These are phyloP conservation scores for Pisolithus albus DNA, from an alignment of 768 basidiomycete genomes.

Conservation along the genomic window DNA sequence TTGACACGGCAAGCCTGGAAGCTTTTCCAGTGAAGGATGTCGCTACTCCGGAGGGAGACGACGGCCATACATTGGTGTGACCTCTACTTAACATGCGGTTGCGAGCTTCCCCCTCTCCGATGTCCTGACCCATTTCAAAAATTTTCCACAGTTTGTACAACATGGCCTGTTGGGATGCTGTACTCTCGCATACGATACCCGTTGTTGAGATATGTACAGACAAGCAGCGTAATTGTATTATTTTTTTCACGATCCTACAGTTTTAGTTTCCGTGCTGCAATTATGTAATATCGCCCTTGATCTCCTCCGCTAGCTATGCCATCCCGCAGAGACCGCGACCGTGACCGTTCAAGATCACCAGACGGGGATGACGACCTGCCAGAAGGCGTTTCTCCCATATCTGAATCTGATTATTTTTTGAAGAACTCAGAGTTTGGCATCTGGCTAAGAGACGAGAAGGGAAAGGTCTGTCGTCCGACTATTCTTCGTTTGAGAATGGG, in stretches of 20 bases:
- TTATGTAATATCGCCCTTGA: background rate
- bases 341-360: background rate
- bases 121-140: too few relatives aligned
- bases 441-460: slow-evolving; percentile 76
- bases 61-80: too few relatives aligned
- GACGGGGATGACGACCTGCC: slow-evolving; percentile 44
- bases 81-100: too few relatives aligned
- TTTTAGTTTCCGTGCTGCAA: too few relatives aligned
- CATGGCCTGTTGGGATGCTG: too few relatives aligned
- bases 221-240: too few relatives aligned
- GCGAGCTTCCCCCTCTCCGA: too few relatives aligned
- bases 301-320: background rate
- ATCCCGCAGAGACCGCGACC: background rate
- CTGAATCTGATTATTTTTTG: slow-evolving; percentile 82
- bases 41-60: background rate
- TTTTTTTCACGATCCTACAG: too few relatives aligned
- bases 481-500: background rate
- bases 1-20: background rate
- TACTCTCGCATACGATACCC: too few relatives aligned
- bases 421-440: slow-evolving; percentile 81
- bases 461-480: slow-evolving; percentile 36
- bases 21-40: background rate
- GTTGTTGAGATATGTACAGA: too few relatives aligned
- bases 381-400: slow-evolving; percentile 52
- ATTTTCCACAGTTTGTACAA: too few relatives aligned